Conservation (phyloP, 495 filamentous ascomycete genomes). For the Parachaetomium inaequale region DNA sequence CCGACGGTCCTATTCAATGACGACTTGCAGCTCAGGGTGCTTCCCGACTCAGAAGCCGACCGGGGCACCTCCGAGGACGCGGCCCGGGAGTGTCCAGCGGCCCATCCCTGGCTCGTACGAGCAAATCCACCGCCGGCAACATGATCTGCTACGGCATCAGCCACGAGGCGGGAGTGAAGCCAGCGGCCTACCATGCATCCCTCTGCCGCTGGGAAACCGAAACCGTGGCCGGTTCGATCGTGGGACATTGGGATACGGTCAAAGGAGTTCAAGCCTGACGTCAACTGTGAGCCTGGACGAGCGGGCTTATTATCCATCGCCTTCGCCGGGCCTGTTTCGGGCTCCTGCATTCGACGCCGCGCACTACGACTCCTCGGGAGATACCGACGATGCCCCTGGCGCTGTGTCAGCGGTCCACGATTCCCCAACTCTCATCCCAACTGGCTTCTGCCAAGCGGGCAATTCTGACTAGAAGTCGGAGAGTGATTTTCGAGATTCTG, state of each 20-base stretch:
- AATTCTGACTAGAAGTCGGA: not conserved
- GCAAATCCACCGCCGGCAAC: not conserved
- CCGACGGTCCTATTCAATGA: slow-evolving; percentile 58
- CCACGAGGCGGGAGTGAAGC: not conserved
- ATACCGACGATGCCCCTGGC: slow-evolving; percentile 35
- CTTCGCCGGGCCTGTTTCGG: not conserved
- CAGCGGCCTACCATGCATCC: no score
- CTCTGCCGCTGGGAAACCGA: no score
- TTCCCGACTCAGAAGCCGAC: slow-evolving; percentile 32
- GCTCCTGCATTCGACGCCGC: slow-evolving; percentile 18
- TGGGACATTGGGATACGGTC: no score
- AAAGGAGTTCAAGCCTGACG: slow-evolving; percentile 39
- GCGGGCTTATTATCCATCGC: slow-evolving; percentile 20
- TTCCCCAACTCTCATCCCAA: no score
- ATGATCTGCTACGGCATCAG: not conserved
- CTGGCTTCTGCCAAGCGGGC: not conserved
- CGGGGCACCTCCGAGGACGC: slow-evolving; percentile 34
- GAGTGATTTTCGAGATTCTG: not conserved
- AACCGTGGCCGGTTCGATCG: no score
- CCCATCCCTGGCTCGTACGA: no score
- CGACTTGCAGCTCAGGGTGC: slow-evolving; percentile 48
- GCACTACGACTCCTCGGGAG: slow-evolving; percentile 54
- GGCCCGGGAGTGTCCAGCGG: slow-evolving; percentile 23
- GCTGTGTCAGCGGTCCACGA: not conserved
- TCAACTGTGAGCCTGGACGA: slow-evolving; percentile 43